A percentile compares a stretch with the other conserved stretches of the same genome.
phyloP scores from a whole-genome alignment of 2,329 filamentous ascomycete genomes.

The Ceratocystis alfenasii region DNA sequence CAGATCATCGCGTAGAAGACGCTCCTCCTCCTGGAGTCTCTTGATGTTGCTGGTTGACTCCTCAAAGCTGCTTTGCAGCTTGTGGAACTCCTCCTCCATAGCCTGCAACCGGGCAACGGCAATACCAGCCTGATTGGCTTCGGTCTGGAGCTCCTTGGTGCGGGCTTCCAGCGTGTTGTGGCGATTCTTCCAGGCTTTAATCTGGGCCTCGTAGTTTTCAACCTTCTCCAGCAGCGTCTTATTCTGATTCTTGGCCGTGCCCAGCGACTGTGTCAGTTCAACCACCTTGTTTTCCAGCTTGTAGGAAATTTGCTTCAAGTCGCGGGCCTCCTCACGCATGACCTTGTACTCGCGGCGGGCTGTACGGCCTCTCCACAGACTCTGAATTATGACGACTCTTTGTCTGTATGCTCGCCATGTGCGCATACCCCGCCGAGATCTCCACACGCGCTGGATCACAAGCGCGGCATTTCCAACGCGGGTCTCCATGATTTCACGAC shows the following conservation, averaged over 20 bases:
- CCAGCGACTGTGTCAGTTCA: conserved; percentile 86
- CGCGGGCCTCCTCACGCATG: conserved; percentile 85
- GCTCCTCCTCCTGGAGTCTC: conserved; percentile 88
- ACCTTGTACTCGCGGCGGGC: conserved; percentile 81
- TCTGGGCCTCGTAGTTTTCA: conserved; percentile 88
- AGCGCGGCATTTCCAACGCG: conserved; percentile 83
- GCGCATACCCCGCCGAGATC: conserved; percentile 63
- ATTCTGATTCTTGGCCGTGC: conserved; percentile 88
- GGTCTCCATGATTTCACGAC: conserved; percentile 87
- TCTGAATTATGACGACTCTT: conserved; percentile 83
- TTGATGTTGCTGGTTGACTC: conserved; percentile 87
- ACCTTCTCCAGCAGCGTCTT: conserved; percentile 78
- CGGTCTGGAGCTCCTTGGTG: conserved; percentile 85
- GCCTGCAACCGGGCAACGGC: conserved; percentile 78
- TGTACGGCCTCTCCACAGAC: conserved; percentile 73
- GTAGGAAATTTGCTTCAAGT: conserved; percentile 98
- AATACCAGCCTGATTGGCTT: conserved; percentile 96
- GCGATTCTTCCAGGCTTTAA: conserved; percentile 89
- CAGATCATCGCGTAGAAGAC: conserved; percentile 69
- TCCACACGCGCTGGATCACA: conserved; percentile 83
- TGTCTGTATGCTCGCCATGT: conserved; percentile 80
- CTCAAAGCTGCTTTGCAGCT: conserved; percentile 75
- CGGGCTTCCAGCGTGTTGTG: conserved; percentile 82
- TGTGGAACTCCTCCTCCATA: conserved; percentile 93
- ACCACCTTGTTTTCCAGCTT: conserved; percentile 99